Conservation (phyloP, 768 basidiomycete species). For the Sporobolomyces phaffii region DNA sequence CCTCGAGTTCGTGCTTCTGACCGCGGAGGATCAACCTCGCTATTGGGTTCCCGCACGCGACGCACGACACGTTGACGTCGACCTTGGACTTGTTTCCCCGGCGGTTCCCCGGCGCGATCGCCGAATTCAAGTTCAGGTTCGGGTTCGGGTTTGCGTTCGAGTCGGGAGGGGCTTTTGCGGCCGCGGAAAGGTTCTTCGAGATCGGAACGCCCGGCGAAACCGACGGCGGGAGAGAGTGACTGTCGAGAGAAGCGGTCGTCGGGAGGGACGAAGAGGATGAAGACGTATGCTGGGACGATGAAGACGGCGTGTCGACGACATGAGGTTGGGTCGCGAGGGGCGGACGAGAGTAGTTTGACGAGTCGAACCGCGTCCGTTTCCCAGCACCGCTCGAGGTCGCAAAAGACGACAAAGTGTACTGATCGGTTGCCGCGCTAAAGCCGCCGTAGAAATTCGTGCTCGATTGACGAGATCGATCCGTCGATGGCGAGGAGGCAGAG, state of each 20-base stretch:
- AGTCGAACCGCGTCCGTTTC: not conserved
- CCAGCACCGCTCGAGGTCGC: not conserved
- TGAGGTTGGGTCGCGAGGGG: not conserved
- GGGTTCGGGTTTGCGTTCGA: too few species aligned
- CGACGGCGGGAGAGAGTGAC: too few species aligned
- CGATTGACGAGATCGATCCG: conserved; percentile 6
- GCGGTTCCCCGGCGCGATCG: not conserved
- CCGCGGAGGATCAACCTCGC: conserved; percentile 38
- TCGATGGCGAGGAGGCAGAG: not conserved
- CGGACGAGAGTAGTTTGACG: not conserved
- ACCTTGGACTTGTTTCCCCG: not conserved
- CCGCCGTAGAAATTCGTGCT: not conserved
- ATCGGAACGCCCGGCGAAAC: too few species aligned
- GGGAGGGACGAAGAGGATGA: not conserved
- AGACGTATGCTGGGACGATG: not conserved
- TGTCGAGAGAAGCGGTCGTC: not conserved
- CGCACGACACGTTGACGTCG: conserved; percentile 17
- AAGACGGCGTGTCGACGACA: not conserved
- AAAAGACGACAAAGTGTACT: not conserved
- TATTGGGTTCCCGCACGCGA: conserved; percentile 17
- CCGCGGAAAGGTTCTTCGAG: too few species aligned
- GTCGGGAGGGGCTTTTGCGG: too few species aligned
- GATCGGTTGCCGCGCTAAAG: not conserved
- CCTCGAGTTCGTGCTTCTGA: conserved; percentile 24
- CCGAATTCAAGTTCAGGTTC: too few species aligned